Base-by-base conservation (phyloP, 768 basidiomycete genomes). In the Boletus speciosus region DNA sequence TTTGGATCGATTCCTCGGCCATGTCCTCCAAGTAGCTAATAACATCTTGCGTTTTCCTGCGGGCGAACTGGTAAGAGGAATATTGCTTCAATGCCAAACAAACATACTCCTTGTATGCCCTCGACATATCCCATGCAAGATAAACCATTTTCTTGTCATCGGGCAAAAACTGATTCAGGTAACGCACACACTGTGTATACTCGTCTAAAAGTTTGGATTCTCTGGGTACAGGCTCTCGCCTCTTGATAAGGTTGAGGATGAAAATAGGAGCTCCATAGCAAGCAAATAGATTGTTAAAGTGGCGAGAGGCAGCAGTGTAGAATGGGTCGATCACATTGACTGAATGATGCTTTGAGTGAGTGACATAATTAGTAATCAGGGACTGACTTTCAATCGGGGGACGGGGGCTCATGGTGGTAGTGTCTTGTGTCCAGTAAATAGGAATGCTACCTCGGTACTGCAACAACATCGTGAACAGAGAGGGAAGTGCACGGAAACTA, bases 371-470 rank as follows among this genome's bases (percentile, higher is more conserved):
- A 41, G 38, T 19, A 38, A 32, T 25, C 23, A 41, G 21, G 6
- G 4, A 71, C 88, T 58, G 55, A 98, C 95, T 93, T 74, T 98
- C 93, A 40, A 99, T 97, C 2, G 95, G 96, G 2, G 97, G 97
- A 59, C 88, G 86, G 1, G 93, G 90, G n/a, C 77, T 87, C 83
- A 96, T 93, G 49, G 84, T 85, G 42, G 82, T 91, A 1, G 84
- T 85, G 57, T 98, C 97, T 68, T 99, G 96, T 12, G 90, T 90
- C 97, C 97, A 99, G 66, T 89, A 94, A 4, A 98, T 78, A 0
- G 97, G 97, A 35, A 99, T 98, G 56, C 92, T 94, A 7, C 96
- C 96, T 21, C 96, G 81, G 67, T 95, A 94, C 86, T 92, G 54
- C 10, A n/a, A 21, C 27, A 51, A 29, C 53, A 27, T 44, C 19